phyloP scores from a whole-genome alignment of 2,329 filamentous ascomycete species.

The Tolypocladium album region DNA sequence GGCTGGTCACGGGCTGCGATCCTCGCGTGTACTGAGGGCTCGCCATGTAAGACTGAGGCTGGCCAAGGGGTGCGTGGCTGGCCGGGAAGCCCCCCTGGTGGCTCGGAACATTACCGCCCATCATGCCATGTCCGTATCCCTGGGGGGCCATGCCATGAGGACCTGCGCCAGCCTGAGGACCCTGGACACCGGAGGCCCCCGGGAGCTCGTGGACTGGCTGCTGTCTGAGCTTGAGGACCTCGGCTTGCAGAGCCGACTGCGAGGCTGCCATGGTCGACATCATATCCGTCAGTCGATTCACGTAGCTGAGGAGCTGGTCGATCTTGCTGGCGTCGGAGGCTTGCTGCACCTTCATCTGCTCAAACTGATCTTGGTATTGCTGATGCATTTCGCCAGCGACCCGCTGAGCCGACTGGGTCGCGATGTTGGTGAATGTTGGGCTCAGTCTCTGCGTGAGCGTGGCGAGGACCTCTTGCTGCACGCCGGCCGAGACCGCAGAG shows the following conservation, averaged over 20 bases:
- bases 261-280: slow-evolving; percentile 58
- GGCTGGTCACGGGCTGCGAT: slow-evolving; percentile 19
- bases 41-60: slow-evolving; percentile 20
- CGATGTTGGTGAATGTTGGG: slow-evolving; percentile 54
- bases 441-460: slow-evolving; percentile 53
- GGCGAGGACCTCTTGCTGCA: slow-evolving; percentile 59
- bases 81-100: slow-evolving; percentile 21
- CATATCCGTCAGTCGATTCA: slow-evolving; percentile 56
- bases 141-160: slow-evolving; percentile 13
- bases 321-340: slow-evolving; percentile 52
- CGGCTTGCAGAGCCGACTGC: slow-evolving; percentile 58
- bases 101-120: slow-evolving; percentile 13
- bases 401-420: slow-evolving; percentile 56
- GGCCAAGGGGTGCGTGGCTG: slow-evolving; percentile 19
- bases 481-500: slow-evolving; percentile 51
- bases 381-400: slow-evolving; percentile 59
- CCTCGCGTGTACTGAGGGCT: slow-evolving; percentile 26
- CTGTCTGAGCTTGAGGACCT: slow-evolving; percentile 47
- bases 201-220: slow-evolving; percentile 34
- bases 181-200: slow-evolving; percentile 12
- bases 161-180: slow-evolving; percentile 10
- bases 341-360: slow-evolving; percentile 39
- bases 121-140: slow-evolving; percentile 16
- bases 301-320: slow-evolving; percentile 57
- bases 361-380: slow-evolving; percentile 40